Base-by-base conservation (phyloP, 2,329 filamentous ascomycete genomes). In the Aspergillus fijiensis region DNA sequence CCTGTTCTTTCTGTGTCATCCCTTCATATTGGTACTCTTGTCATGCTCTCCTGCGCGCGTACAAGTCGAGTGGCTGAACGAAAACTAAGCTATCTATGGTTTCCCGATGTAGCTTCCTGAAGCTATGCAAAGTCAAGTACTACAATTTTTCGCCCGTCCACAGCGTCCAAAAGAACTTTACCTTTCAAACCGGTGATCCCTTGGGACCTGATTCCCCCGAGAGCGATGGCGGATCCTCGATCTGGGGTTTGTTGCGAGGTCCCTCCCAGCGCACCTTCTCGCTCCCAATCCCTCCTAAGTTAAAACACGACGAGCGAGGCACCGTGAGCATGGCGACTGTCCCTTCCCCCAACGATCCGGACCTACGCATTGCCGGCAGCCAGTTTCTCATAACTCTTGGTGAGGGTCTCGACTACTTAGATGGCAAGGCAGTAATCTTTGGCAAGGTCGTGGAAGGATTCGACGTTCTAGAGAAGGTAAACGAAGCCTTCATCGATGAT, bases 81-180 rank as follows among this genome's bases (percentile, higher is more conserved):
- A 75, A 69, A 79, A 80, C 81, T 82, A 81, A 87, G 81, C 81
- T 70, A 66, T 76, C 71, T 71, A 69, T 68, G 39, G 65, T 65
- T 52, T 69, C 63, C 63, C 68, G 68, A 71, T 74, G 64, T 77
- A 96, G 92, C 84, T 98, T 99, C 77, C 82, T 99, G 59, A 98
- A 99, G 84, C 90, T 99, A 69, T 97, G 95, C 86, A 98, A 98
- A 80, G 83, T 92, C 78, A 99, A 97, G 81, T 99, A 98, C 81
- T 99, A 97, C 87, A 98, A 98, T 81, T 98, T 96, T 76, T 88
- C 92, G 5, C 95, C 94, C 27, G 81, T 98, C 57, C 91, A 97
- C 79, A 92, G 89, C 67, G 86, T 99, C 42, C 95, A 97, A 74
- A 95, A 94, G 75, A 88, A 92, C 77, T 98, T 97, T 78, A 96